phyloP scores from a whole-genome alignment of 2,329 filamentous ascomycete genomes.

The Clarireedia monteithiana region DNA sequence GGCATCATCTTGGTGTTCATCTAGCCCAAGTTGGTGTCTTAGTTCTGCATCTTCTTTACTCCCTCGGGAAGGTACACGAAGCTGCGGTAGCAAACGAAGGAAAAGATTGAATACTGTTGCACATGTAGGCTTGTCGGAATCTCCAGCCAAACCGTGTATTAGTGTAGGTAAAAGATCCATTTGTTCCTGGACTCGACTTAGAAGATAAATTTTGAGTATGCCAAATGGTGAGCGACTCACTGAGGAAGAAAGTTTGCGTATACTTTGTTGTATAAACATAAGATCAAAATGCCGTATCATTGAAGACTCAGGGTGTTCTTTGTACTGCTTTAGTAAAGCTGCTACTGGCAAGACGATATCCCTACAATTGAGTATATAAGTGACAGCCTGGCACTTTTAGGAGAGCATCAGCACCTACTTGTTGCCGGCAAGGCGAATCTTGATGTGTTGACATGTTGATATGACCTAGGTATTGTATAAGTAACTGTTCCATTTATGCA shows the following conservation, averaged over 20 bases:
- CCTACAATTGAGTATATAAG: conserved; percentile 20
- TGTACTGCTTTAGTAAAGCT: conserved; percentile 84
- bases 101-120: conserved; percentile 76
- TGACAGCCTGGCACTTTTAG: conserved; percentile 2
- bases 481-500: not conserved
- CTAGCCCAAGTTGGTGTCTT: conserved; percentile 57
- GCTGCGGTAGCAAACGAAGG: conserved; percentile 64
- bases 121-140: conserved; percentile 44
- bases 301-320: conserved; percentile 57
- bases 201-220: not conserved
- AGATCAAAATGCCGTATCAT: conserved; percentile 85
- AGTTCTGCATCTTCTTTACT: conserved; percentile 69
- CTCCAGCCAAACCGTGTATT: conserved; percentile 56
- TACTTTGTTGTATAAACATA: conserved; percentile 80
- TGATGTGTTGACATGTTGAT: conserved; percentile 64
- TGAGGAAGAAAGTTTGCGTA: conserved; percentile 48
- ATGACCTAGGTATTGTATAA: conserved; percentile 42
- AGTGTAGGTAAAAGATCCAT: conserved; percentile 65
- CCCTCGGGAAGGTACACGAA: conserved; percentile 66
- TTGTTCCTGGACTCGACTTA: conserved; percentile 42
- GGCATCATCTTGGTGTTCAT: conserved; percentile 56
- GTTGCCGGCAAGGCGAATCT: conserved; percentile 39
- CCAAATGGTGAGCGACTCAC: conserved; percentile 29
- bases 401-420: conserved; percentile 23
- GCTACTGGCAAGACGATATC: conserved; percentile 71